Evolutionary conservation across 352 stramenopile species (phyloP).

Genomic region (Globisporangium middletonii): DNA sequence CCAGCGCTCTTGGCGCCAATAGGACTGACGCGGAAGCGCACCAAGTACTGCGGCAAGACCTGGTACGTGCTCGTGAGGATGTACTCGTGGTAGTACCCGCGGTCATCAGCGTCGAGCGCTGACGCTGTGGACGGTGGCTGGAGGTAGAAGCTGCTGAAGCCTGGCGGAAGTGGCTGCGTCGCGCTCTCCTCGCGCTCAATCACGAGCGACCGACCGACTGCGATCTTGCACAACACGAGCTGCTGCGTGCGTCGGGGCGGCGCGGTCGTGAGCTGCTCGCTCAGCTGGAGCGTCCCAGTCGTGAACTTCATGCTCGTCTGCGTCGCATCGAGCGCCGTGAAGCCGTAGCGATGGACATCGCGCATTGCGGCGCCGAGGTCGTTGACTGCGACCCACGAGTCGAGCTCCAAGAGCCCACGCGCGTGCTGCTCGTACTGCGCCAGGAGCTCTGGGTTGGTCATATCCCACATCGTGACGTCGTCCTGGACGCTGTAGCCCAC

Average conservation of each 20-base stretch:
- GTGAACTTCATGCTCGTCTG: constrained; percentile 62
- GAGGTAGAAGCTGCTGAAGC: constrained; percentile 76
- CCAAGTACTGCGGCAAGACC: constrained; percentile 66
- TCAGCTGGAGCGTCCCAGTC: constrained; percentile 47
- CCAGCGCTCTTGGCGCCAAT: constrained; percentile 20
- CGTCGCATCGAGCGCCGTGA: constrained; percentile 36
- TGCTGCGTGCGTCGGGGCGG: constrained; percentile 26
- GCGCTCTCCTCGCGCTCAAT: constrained; percentile 45
- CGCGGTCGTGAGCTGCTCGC: constrained; percentile 3
- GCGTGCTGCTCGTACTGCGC: constrained; percentile 52
- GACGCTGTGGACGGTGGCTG: constrained; percentile 10
- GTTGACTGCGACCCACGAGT: constrained; percentile 71
- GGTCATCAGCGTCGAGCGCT: constrained; percentile 18
- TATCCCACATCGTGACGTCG: constrained; percentile 63
- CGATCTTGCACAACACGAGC: constrained; percentile 72
- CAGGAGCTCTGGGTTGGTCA: constrained; percentile 52
- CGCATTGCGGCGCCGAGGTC: constrained; percentile 53
- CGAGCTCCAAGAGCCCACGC: constrained; percentile 49
- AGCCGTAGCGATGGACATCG: constrained; percentile 46
- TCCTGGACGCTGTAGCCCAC: constrained; percentile 46
- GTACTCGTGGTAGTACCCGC: constrained; percentile 67
- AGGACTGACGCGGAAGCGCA: constrained; percentile 47
- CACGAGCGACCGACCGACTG: constrained; percentile 49
- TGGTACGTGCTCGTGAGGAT: constrained; percentile 55
- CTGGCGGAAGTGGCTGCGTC: constrained; percentile 30